Conservation (phyloP, 1,139 yeast species). For the Suhomyces maxii region DNA sequence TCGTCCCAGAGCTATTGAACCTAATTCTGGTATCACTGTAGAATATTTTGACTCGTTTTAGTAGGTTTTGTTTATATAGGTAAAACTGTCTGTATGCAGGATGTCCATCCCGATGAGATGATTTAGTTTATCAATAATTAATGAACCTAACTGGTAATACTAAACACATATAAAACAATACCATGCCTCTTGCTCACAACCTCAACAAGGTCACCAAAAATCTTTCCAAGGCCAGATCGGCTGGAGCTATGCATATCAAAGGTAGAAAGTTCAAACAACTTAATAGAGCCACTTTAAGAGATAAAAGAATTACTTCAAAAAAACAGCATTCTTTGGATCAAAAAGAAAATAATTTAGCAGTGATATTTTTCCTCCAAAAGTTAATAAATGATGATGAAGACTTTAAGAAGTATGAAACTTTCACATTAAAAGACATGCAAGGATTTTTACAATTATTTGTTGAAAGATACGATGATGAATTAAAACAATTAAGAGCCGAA, state of each 20-base stretch:
- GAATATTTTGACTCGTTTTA: neutral
- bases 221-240: slow-evolving; percentile 46
- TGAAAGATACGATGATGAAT: slow-evolving; percentile 71
- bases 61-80: neutral
- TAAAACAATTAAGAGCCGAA: slow-evolving; percentile 53
- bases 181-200: slow-evolving; percentile 79
- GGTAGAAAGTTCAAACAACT: slow-evolving; percentile 87
- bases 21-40: no score
- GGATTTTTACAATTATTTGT: slow-evolving; percentile 62
- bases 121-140: neutral
- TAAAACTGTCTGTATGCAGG: slow-evolving; percentile 2
- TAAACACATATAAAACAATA: neutral
- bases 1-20: no score
- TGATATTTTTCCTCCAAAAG: slow-evolving; percentile 67
- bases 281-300: slow-evolving; percentile 83
- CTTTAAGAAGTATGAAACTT: slow-evolving; percentile 36
- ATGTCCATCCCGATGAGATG: slow-evolving; percentile 5
- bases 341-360: slow-evolving; percentile 56
- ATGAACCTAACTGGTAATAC: neutral
- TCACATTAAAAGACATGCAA: slow-evolving; percentile 58
- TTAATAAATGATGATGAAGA: slow-evolving; percentile 49
- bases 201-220: slow-evolving; percentile 70
- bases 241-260: slow-evolving; percentile 74
- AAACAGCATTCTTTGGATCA: slow-evolving; percentile 58
- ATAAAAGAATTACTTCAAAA: slow-evolving; percentile 61